Evolutionary conservation across 306 rosid genomes (phyloP).

Genomic region (Malus sieversii): DNA sequence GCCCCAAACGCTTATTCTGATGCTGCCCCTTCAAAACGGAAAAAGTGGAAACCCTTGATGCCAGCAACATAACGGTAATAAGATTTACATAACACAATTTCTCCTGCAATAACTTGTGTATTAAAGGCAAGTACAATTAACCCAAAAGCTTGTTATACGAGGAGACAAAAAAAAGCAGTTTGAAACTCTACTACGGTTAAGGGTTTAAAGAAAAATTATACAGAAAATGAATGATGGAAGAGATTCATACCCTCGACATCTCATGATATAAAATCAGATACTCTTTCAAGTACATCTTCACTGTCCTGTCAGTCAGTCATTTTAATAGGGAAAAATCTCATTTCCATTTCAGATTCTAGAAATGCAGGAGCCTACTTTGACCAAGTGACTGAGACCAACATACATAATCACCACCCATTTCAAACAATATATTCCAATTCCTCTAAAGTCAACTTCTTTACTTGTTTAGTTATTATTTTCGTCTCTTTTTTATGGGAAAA

Average conservation of each 20-base stretch:
- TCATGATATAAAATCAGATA: slow-evolving; percentile 2
- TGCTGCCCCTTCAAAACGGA: slow-evolving; percentile 32
- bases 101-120: slow-evolving; percentile 11
- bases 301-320: neutral
- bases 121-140: neutral
- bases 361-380: neutral
- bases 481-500: neutral
- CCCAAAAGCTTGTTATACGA: neutral
- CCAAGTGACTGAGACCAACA: neutral
- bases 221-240: neutral
- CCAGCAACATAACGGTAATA: slow-evolving; percentile 15
- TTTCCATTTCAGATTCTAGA: neutral
- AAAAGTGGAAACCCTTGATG: slow-evolving; percentile 27
- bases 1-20: slow-evolving; percentile 30
- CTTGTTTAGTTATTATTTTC: neutral
- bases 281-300: slow-evolving; percentile 5
- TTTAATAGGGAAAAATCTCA: neutral
- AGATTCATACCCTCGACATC: slow-evolving; percentile 6
- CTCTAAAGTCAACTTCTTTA: neutral
- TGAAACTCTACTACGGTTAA: neutral
- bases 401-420: neutral
- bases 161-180: neutral
- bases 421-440: neutral
- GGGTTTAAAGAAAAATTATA: neutral
- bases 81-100: slow-evolving; percentile 2